A percentile compares a stretch with the other conserved stretches of the same genome.
Evolutionary conservation across 805 yeast genomes (phyloP).

Genomic region (Debaryomyces tyrocola): DNA sequence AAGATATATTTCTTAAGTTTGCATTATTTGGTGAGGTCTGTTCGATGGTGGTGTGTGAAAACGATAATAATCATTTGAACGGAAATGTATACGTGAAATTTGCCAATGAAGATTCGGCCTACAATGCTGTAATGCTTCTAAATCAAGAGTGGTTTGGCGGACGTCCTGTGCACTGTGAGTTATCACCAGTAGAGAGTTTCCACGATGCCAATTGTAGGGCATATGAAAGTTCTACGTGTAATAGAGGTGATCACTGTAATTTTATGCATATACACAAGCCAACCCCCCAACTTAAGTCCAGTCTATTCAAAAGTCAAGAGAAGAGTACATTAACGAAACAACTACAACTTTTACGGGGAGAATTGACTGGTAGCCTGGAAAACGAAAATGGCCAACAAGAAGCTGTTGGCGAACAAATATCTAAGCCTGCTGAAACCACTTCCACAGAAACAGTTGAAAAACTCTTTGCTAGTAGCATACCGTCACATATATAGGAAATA

Average conservation of each 20-base stretch:
- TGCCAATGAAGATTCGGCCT: constrained; percentile 55
- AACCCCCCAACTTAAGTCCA: constrained; percentile 36
- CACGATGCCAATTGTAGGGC: constrained; percentile 75
- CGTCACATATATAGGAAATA: background rate
- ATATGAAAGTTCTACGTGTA: constrained; percentile 62
- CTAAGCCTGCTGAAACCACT: constrained; percentile 1
- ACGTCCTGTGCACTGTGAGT: constrained; percentile 75
- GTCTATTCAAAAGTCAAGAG: constrained; percentile 40
- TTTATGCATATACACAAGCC: constrained; percentile 79
- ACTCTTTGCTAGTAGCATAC: constrained; percentile 1
- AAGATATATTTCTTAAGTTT: constrained; percentile 70
- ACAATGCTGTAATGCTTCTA: constrained; percentile 56
- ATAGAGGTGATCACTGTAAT: constrained; percentile 82
- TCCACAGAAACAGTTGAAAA: constrained; percentile 9
- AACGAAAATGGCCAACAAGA: background rate
- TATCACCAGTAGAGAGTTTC: constrained; percentile 71
- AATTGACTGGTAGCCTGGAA: background rate
- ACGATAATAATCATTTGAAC: constrained; percentile 74
- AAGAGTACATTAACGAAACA: constrained; percentile 22
- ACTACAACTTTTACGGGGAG: constrained; percentile 1
- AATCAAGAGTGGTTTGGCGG: constrained; percentile 82
- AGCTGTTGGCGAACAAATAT: background rate
- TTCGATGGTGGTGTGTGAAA: constrained; percentile 75
- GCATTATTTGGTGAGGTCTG: constrained; percentile 51
- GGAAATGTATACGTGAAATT: constrained; percentile 84